These are phyloP conservation scores for Fusarium piperis DNA, from an alignment of 2,329 filamentous ascomycete genomes.

Conservation along the genomic window DNA sequence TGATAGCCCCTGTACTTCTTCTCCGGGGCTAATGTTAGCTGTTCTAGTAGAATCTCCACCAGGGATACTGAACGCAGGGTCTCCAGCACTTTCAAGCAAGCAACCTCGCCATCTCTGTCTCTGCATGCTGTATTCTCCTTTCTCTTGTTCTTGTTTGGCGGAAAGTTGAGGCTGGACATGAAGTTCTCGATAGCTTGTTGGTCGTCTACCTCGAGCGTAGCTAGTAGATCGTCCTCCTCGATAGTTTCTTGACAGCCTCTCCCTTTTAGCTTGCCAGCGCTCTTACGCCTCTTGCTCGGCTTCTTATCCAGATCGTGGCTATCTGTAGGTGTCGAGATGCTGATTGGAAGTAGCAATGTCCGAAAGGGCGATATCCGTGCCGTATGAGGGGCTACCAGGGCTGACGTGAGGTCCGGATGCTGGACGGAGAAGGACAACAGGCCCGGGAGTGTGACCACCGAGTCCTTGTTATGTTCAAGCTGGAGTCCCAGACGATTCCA, in stretches of 20 bases:
- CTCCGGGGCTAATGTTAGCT: constrained; percentile 40
- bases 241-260: background rate
- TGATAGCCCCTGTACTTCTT: constrained; percentile 36
- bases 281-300: constrained; percentile 21
- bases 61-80: constrained; percentile 12
- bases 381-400: constrained; percentile 41
- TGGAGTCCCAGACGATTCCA: constrained; percentile 46
- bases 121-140: background rate
- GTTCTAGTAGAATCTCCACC: constrained; percentile 36
- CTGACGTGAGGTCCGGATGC: constrained; percentile 48
- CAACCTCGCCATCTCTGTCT: background rate
- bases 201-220: constrained; percentile 34
- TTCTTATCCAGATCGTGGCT: background rate
- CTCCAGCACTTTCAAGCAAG: constrained; percentile 2
- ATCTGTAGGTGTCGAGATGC: constrained; percentile 21
- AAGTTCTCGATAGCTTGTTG: constrained; percentile 45
- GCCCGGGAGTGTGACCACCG: constrained; percentile 14
- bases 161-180: constrained; percentile 36
- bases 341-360: constrained; percentile 40
- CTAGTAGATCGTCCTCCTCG: constrained; percentile 16
- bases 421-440: constrained; percentile 48
- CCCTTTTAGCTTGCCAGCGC: background rate
- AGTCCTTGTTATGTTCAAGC: constrained; percentile 33
- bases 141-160: background rate
- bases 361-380: constrained; percentile 42